Percentiles rank a stretch among this genome's conserved stretches.
Conservation (phyloP, 108 stramenopile genomes). For the Cyclotella cryptica region DNA sequence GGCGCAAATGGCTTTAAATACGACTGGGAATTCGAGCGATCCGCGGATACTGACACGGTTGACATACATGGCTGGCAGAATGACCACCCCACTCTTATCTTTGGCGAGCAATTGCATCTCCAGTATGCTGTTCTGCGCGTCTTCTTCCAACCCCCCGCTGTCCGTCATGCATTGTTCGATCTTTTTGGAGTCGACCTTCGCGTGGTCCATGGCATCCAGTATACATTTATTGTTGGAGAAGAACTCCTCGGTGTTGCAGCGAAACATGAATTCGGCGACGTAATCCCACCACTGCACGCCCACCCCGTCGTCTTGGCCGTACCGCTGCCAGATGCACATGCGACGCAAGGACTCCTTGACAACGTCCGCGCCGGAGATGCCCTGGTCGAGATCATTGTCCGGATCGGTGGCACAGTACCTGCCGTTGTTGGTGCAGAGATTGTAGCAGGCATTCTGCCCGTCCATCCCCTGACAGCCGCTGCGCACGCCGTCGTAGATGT, state of each 20-base stretch:
- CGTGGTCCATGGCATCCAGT: slow-evolving; percentile 71
- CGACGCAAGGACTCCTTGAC: slow-evolving; percentile 86
- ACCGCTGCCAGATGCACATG: slow-evolving; percentile 84
- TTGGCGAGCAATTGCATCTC: slow-evolving; percentile 72
- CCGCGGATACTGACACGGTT: slow-evolving; percentile 92
- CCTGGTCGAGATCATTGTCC: slow-evolving; percentile 74
- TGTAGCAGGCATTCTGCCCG: slow-evolving; percentile 66
- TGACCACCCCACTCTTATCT: slow-evolving; percentile 70
- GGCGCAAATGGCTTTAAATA: slow-evolving; percentile 93
- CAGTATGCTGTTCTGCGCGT: slow-evolving; percentile 71
- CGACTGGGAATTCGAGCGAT: slow-evolving; percentile 62
- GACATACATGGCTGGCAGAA: slow-evolving; percentile 86
- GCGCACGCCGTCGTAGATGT: slow-evolving; percentile 85
- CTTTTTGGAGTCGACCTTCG: slow-evolving; percentile 59
- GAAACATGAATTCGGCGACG: slow-evolving; percentile 73
- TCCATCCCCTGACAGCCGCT: slow-evolving; percentile 63
- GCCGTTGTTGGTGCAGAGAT: slow-evolving; percentile 93
- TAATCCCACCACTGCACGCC: slow-evolving; percentile 91
- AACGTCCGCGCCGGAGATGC: slow-evolving; percentile 86
- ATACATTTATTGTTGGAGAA: slow-evolving; percentile 85
- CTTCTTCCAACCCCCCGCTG: slow-evolving; percentile 70
- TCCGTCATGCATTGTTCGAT: slow-evolving; percentile 91
- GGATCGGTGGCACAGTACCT: slow-evolving; percentile 93
- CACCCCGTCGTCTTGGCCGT: slow-evolving; percentile 70
- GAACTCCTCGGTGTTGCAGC: slow-evolving; percentile 63